These are phyloP conservation scores for Metarhizium sp. DNA, from an alignment of 2,329 filamentous ascomycete species.

Conservation along the genomic window DNA sequence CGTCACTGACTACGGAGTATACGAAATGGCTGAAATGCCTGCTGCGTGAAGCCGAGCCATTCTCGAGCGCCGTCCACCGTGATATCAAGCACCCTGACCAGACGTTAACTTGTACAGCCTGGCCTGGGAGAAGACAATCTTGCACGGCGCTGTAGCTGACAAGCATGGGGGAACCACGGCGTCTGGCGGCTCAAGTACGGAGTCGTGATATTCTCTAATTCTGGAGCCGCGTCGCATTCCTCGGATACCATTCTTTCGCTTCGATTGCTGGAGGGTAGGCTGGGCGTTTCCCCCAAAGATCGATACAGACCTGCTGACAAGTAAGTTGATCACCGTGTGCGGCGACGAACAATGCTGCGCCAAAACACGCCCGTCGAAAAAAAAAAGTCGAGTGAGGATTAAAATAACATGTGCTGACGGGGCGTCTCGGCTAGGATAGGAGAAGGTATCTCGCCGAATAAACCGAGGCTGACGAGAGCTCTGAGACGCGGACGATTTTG, in stretches of 20 bases:
- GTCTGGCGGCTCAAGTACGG: slow-evolving; percentile 20
- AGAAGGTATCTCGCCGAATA: background rate
- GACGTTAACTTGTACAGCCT: slow-evolving; percentile 20
- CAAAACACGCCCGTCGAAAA: background rate
- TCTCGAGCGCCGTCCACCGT: slow-evolving; percentile 15
- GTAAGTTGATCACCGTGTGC: background rate
- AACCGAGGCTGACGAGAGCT: too few relatives aligned
- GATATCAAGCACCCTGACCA: slow-evolving; percentile 19
- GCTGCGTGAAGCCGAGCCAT: slow-evolving; percentile 20
- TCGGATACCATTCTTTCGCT: slow-evolving; percentile 15
- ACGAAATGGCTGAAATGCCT: slow-evolving; percentile 40
- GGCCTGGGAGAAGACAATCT: slow-evolving; percentile 6
- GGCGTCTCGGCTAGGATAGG: background rate
- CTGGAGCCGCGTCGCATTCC: slow-evolving; percentile 27
- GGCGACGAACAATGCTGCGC: background rate
- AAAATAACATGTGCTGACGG: background rate
- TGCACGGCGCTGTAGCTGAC: slow-evolving; percentile 18
- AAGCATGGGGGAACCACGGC: slow-evolving; percentile 19
- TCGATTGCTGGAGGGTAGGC: slow-evolving; percentile 19
- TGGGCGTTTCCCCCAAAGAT: slow-evolving; percentile 11
- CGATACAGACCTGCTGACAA: slow-evolving; percentile 5
- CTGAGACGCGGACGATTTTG: background rate
- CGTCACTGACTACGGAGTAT: slow-evolving; percentile 34
- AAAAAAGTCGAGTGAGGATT: background rate
- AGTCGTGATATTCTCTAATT: slow-evolving; percentile 28